phyloP scores from a whole-genome alignment of 371 early-diverging fungal genomes.

The Haplosporangium sp. region DNA sequence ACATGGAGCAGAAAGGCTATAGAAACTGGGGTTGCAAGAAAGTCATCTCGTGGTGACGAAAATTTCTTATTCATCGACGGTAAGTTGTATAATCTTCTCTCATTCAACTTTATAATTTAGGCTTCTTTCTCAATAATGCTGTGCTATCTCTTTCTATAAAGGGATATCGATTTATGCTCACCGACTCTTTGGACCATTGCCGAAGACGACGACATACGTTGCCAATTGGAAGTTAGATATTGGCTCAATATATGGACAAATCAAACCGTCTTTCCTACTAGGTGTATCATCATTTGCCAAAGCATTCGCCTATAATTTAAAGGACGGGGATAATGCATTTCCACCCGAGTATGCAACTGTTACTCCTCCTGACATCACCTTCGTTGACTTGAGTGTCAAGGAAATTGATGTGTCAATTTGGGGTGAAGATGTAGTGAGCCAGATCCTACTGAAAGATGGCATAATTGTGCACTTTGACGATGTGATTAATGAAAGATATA shows the following conservation, averaged over 20 bases:
- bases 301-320: slow-evolving; percentile 75
- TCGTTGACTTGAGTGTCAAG: slow-evolving; percentile 69
- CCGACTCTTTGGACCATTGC: slow-evolving; percentile 82
- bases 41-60: slow-evolving; percentile 24
- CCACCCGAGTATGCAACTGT: slow-evolving; percentile 62
- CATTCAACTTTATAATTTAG: not conserved
- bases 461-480: slow-evolving; percentile 74
- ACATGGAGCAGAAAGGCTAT: slow-evolving; percentile 68
- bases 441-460: slow-evolving; percentile 68
- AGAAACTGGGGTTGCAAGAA: slow-evolving; percentile 6
- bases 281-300: slow-evolving; percentile 70
- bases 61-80: slow-evolving; percentile 75
- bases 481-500: slow-evolving; percentile 72
- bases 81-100: slow-evolving; percentile 28
- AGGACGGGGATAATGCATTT: slow-evolving; percentile 80
- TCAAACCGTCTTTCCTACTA: slow-evolving; percentile 73
- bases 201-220: slow-evolving; percentile 76
- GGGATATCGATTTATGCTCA: slow-evolving; percentile 75
- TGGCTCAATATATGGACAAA: slow-evolving; percentile 77
- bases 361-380: slow-evolving; percentile 73
- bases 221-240: slow-evolving; percentile 80
- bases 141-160: slow-evolving; percentile 17
- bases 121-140: not conserved
- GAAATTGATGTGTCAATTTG: slow-evolving; percentile 74
- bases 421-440: slow-evolving; percentile 69